Conservation (phyloP, 768 basidiomycete genomes). For the Clavulina sp. region DNA sequence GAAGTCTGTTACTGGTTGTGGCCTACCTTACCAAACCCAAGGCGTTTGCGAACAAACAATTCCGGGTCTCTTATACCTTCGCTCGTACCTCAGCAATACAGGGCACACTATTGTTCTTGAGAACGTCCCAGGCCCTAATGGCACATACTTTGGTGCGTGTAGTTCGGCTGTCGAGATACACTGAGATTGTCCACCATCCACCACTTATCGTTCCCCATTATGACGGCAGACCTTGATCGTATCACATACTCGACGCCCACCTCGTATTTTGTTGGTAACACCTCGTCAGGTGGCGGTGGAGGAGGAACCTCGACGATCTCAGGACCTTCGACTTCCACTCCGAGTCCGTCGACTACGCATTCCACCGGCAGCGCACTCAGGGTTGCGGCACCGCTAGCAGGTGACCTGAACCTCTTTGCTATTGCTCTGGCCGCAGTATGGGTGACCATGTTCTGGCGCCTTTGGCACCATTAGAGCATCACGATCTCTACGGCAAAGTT, state of each 20-base stretch:
- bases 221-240: not conserved
- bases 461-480: no score
- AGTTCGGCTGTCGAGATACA: not conserved
- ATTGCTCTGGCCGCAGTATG: no score
- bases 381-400: no score
- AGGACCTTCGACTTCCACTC: no score
- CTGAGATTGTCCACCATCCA: not conserved
- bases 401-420: no score
- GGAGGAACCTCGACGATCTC: no score
- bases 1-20: not conserved
- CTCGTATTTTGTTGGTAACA: not conserved
- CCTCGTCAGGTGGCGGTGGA: no score
- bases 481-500: no score
- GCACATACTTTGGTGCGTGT: not conserved
- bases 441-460: no score
- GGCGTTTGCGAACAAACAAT: not conserved
- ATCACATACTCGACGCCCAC: not conserved
- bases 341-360: no score
- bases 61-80: not conserved
- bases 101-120: not conserved
- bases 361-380: no score
- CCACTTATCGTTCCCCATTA: not conserved
- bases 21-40: not conserved
- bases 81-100: not conserved
- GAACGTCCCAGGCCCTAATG: not conserved